phyloP scores from a whole-genome alignment of 1,284 basidiomycete species.

The Schizophyllum amplum region DNA sequence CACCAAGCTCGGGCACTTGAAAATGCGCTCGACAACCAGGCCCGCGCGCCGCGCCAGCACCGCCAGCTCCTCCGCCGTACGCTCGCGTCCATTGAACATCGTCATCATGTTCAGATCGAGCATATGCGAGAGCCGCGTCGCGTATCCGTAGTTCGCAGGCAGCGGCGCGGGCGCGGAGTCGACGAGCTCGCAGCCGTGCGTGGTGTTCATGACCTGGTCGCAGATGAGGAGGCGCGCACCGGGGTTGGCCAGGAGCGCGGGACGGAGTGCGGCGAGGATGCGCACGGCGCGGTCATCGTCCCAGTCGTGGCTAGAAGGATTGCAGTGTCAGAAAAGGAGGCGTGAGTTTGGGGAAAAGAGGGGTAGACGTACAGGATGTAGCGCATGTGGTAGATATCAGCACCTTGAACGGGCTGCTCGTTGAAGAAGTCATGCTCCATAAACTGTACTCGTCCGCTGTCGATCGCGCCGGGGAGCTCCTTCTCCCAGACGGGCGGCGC shows the following conservation, averaged over 20 bases:
- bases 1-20: neutral
- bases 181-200: neutral
- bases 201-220: neutral
- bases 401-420: conserved; percentile 20
- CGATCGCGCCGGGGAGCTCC: conserved; percentile 9
- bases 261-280: conserved; percentile 17
- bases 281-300: conserved; percentile 11
- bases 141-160: neutral
- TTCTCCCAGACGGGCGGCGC: conserved; percentile 13
- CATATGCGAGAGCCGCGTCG: neutral
- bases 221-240: neutral
- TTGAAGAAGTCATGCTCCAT: conserved; percentile 23
- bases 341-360: too few relatives aligned
- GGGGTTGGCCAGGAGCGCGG: neutral
- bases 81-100: conserved; percentile 20
- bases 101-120: conserved; percentile 18
- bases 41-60: conserved; percentile 18
- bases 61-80: conserved; percentile 19
- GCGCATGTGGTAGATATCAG: conserved; percentile 20
- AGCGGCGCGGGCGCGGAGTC: neutral
- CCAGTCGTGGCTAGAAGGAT: conserved; percentile 25
- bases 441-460: conserved; percentile 11
- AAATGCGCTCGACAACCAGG: conserved; percentile 18
- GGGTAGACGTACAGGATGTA: too few relatives aligned
- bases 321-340: too few relatives aligned